Evolutionary conservation across 2,329 filamentous ascomycete species (phyloP).

Genomic region (Orbilia ellipsospora): DNA sequence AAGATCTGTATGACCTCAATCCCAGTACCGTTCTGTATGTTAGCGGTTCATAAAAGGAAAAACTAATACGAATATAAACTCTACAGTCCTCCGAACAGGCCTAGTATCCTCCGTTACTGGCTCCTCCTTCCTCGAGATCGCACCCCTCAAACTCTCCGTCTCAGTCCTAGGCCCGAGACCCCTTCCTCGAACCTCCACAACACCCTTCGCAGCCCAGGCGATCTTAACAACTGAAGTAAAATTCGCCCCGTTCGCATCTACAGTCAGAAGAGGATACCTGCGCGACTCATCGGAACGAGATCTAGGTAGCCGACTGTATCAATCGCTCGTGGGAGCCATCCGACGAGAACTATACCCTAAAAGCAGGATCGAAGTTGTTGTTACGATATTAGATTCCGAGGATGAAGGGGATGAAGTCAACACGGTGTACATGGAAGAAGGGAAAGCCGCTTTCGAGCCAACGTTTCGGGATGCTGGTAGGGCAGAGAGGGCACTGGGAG

Average conservation of each 20-base stretch:
- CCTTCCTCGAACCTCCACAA: constrained; percentile 77
- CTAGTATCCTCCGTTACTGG: constrained; percentile 93
- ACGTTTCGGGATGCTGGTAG: constrained; percentile 63
- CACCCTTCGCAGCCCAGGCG: constrained; percentile 90
- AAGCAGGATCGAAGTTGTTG: constrained; percentile 92
- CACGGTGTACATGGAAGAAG: constrained; percentile 65
- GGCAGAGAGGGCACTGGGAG: constrained; percentile 71
- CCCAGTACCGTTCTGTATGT: not conserved
- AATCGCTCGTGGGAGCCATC: constrained; percentile 85
- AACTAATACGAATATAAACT: not conserved
- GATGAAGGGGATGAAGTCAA: constrained; percentile 78
- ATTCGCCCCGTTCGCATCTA: constrained; percentile 90
- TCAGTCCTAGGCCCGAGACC: constrained; percentile 93
- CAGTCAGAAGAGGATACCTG: constrained; percentile 83
- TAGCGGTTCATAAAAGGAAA: not conserved
- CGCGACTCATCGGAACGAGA: constrained; percentile 88
- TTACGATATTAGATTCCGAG: constrained; percentile 93
- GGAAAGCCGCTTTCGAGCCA: constrained; percentile 59
- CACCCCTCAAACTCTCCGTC: constrained; percentile 86
- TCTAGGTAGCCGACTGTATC: constrained; percentile 88
- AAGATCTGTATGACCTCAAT: constrained; percentile 78
- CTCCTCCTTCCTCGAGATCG: constrained; percentile 81
- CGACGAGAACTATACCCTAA: constrained; percentile 98
- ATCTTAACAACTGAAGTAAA: constrained; percentile 94
- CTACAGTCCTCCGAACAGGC: constrained; percentile 73